A percentile compares a stretch with the other conserved stretches of the same genome.
Evolutionary conservation across 148 eudicot species (phyloP).

Genomic region (Silene uniflora): DNA sequence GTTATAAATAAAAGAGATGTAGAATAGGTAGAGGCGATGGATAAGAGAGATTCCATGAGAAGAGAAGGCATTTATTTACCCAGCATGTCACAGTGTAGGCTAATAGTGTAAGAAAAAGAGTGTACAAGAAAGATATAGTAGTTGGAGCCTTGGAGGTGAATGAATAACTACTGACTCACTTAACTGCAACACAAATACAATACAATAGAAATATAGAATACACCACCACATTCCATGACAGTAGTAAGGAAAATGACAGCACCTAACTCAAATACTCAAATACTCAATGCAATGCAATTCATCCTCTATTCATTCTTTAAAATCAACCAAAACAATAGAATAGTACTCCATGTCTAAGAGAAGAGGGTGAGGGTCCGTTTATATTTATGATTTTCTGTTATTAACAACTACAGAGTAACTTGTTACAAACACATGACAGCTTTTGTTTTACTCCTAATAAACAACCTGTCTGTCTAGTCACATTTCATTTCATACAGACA

Average conservation of each 20-base stretch:
- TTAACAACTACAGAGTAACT: no score
- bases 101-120: not conserved
- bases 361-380: not conserved
- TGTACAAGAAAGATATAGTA: not conserved
- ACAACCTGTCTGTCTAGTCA: conserved; percentile 27
- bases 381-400: conserved; percentile 20
- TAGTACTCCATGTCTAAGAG: not conserved
- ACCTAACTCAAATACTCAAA: conserved; percentile 15
- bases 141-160: conserved; percentile 8
- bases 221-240: conserved; percentile 30
- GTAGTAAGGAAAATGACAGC: conserved; percentile 27
- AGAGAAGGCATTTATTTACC: not conserved
- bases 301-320: not conserved
- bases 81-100: not conserved
- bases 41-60: no score
- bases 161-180: no score
- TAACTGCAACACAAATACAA: conserved; percentile 9
- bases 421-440: not conserved
- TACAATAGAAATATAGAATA: no score
- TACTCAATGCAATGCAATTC: no score
- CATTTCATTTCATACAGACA: conserved; percentile 28
- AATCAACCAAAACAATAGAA: not conserved
- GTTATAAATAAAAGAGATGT: no score
- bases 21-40: no score
- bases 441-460: not conserved